These are phyloP conservation scores for Ceratonia siliqua DNA, from an alignment of 306 rosid genomes.

Conservation along the genomic window DNA sequence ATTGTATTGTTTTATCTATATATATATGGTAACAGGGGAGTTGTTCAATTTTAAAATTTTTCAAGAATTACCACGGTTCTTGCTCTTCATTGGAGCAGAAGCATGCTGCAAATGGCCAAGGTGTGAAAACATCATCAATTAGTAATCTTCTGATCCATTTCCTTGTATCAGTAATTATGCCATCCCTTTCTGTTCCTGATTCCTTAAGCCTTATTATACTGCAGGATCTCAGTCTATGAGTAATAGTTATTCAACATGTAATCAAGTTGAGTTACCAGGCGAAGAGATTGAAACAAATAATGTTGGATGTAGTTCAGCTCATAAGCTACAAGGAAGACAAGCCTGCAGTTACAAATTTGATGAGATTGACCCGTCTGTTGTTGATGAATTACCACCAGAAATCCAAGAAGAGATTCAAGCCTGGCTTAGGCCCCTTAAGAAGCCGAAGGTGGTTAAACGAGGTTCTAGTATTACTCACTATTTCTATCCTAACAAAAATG, in stretches of 20 bases:
- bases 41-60: constrained; percentile 65
- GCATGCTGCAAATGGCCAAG: constrained; percentile 42
- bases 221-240: constrained; percentile 38
- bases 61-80: constrained; percentile 49
- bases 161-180: background rate
- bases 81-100: constrained; percentile 51
- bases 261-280: constrained; percentile 33
- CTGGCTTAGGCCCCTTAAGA: constrained; percentile 72
- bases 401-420: constrained; percentile 72
- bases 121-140: constrained; percentile 35
- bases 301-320: constrained; percentile 22
- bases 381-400: constrained; percentile 83
- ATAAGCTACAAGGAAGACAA: constrained; percentile 45
- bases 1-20: background rate
- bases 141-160: constrained; percentile 44
- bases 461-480: constrained; percentile 73
- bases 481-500: constrained; percentile 60
- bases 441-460: constrained; percentile 54
- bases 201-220: constrained; percentile 12
- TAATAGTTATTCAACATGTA: constrained; percentile 24
- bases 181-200: background rate
- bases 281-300: constrained; percentile 36
- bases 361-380: constrained; percentile 76
- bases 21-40: constrained; percentile 52
- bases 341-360: constrained; percentile 70